Base-by-base conservation (phyloP, 2,329 filamentous ascomycete genomes). In the Phialocephala subalpina region DNA sequence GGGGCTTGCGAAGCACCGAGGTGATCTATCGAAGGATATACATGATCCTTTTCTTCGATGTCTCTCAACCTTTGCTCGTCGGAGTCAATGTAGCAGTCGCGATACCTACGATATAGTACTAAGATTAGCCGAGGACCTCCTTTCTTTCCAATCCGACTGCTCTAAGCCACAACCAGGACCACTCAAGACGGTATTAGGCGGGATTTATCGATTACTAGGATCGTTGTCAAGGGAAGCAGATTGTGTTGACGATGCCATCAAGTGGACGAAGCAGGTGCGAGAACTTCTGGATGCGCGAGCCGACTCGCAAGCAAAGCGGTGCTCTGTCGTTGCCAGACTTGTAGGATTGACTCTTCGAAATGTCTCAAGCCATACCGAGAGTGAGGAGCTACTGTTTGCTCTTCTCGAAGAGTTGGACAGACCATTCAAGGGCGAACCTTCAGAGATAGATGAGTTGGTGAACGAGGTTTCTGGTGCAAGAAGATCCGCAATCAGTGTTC, bases 1-100 rank as follows among this genome's bases (percentile, higher is more conserved):
- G 90, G 81, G 78, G 49, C 73, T 92, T 64, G 85, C 85, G 7
- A 82, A 83, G 1, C 89, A 92, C 71, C 76, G 84, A 65, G 85
- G 84, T 0, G 84, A 90, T 64, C 75, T 84, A 4, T 84, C 88
- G 40, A 88, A 87, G 64, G 90, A 93, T 16, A 77, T 94, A 7
- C 73, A 90, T n/a, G 81, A 86, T 1, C 90, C 91, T 0, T 84
- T 92, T 58, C 82, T 84, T 0, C 86, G 86, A 60, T 93, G 88
- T 69, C 72, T 92, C 20, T 80, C 82, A 11, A 85, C 90, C 0
- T 91, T 89, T 70, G 78, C 82, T 18, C 82, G 90, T 63, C 84
- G 90, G 61, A 76, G 67, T 61, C 65, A 70, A 61, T n/a, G 58
- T 60, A 60, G 67, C 22, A 58, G 66, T 22, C 33, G 49, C 20